These are phyloP conservation scores for Leptographium procerum DNA, from an alignment of 2,329 filamentous ascomycete genomes.

Conservation along the genomic window DNA sequence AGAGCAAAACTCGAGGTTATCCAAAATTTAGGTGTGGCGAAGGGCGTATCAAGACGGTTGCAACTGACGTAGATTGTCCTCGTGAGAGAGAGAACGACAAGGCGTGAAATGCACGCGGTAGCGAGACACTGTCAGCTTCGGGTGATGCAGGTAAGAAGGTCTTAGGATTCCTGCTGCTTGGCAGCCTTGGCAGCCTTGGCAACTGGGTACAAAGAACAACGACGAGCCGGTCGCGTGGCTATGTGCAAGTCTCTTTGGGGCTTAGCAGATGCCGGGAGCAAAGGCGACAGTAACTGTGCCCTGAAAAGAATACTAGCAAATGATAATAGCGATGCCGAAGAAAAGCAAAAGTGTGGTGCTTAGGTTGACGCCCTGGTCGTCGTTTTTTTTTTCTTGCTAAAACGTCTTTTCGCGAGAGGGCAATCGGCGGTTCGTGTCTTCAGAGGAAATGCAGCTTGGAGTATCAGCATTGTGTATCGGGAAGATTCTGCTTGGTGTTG, in stretches of 20 bases:
- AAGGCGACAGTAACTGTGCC: neutral
- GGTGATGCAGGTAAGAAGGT: neutral
- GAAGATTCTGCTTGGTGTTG: neutral
- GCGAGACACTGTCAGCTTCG: neutral
- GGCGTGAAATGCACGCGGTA: neutral
- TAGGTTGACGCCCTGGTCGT: neutral
- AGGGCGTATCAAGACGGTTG: neutral
- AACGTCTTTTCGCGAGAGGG: slow-evolving; percentile 17
- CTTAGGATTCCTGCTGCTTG: neutral
- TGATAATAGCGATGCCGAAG: neutral
- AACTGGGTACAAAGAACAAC: slow-evolving; percentile 1
- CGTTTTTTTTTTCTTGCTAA: neutral
- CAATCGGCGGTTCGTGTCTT: slow-evolving; percentile 14
- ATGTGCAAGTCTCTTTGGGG: neutral
- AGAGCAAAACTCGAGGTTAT: neutral
- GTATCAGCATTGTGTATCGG: slow-evolving; percentile 9
- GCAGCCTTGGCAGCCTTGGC: slow-evolving; percentile 3
- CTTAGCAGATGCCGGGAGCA: neutral
- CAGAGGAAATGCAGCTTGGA: slow-evolving; percentile 13
- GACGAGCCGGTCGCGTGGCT: neutral
- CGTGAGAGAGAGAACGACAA: neutral
- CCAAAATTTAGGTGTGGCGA: neutral
- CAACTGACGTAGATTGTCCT: neutral
- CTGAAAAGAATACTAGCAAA: neutral
- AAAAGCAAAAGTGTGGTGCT: neutral